These are phyloP conservation scores for Elaeis guineensis DNA, from an alignment of 176 grass and related monocot species.

Conservation along the genomic window DNA sequence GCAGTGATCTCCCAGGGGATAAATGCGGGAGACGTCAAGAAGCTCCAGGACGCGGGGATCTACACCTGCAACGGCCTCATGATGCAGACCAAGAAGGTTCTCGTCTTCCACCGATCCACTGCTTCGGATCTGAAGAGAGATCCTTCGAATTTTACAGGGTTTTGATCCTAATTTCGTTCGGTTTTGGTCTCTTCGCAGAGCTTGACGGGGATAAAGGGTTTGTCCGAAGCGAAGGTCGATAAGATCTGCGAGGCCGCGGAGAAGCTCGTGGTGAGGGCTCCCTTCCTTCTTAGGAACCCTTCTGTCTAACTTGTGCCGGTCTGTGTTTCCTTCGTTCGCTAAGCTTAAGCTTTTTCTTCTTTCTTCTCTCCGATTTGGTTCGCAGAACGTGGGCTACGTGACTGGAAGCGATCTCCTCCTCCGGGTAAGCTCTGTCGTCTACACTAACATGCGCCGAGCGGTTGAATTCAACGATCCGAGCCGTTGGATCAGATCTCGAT, in stretches of 20 bases:
- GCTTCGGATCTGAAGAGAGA: neutral
- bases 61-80: constrained; percentile 97
- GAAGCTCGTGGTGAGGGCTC: constrained; percentile 57
- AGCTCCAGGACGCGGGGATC: constrained; percentile 95
- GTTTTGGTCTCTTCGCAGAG: constrained; percentile 25
- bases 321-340: too few relatives aligned
- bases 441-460: too few relatives aligned
- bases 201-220: constrained; percentile 86
- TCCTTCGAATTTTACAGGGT: neutral
- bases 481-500: neutral
- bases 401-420: constrained; percentile 76
- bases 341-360: too few relatives aligned
- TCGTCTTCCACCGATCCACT: neutral
- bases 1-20: constrained; percentile 91
- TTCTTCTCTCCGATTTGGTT: neutral
- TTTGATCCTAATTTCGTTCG: neutral
- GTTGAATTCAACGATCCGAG: too few relatives aligned
- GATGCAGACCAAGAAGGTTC: constrained; percentile 98
- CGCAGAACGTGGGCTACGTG: constrained; percentile 65
- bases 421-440: constrained; percentile 25
- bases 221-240: constrained; percentile 88
- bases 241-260: constrained; percentile 85
- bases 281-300: constrained; percentile 1
- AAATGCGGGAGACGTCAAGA: constrained; percentile 87
- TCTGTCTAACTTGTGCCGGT: neutral